Conservation (phyloP, 2,329 filamentous ascomycete genomes). For the Trichoderma sp. region DNA sequence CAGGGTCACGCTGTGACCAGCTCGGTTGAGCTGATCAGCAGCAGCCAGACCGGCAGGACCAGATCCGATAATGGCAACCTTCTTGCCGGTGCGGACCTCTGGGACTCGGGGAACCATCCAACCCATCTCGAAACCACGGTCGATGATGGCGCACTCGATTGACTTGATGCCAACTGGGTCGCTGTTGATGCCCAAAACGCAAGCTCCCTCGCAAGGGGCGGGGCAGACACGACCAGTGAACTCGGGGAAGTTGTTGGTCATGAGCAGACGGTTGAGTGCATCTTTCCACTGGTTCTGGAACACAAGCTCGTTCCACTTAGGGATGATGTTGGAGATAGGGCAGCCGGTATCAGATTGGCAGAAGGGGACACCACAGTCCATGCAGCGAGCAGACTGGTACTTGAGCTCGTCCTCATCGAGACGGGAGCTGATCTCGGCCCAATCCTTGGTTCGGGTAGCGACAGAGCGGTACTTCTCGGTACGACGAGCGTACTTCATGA, state of each 20-base stretch:
- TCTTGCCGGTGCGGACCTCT: constrained; percentile 80
- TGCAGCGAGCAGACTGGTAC: constrained; percentile 94
- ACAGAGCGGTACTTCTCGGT: constrained; percentile 89
- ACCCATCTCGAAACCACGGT: constrained; percentile 95
- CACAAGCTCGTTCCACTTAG: constrained; percentile 90
- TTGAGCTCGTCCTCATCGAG: constrained; percentile 93
- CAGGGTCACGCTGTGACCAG: constrained; percentile 82
- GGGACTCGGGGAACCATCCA: constrained; percentile 91
- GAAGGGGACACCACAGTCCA: constrained; percentile 98
- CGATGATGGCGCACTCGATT: constrained; percentile 96
- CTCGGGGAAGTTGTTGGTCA: constrained; percentile 99
- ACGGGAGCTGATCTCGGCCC: constrained; percentile 84
- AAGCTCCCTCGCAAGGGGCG: constrained; percentile 93
- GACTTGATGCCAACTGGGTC: constrained; percentile 98
- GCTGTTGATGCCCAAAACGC: constrained; percentile 93
- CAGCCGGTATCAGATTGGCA: constrained; percentile 96
- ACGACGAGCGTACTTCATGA: constrained; percentile 95
- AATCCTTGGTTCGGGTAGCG: constrained; percentile 84
- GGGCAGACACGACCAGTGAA: constrained; percentile 97
- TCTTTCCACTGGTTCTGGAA: constrained; percentile 80
- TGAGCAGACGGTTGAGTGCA: constrained; percentile 83
- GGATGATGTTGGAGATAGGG: constrained; percentile 96
- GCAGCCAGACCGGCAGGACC: constrained; percentile 86
- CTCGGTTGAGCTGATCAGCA: constrained; percentile 92
- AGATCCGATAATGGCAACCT: constrained; percentile 83